A percentile compares a stretch with the other conserved stretches of the same genome.
Conservation (phyloP, 2,329 filamentous ascomycete species). For the Pseudogymnoascus sp. region DNA sequence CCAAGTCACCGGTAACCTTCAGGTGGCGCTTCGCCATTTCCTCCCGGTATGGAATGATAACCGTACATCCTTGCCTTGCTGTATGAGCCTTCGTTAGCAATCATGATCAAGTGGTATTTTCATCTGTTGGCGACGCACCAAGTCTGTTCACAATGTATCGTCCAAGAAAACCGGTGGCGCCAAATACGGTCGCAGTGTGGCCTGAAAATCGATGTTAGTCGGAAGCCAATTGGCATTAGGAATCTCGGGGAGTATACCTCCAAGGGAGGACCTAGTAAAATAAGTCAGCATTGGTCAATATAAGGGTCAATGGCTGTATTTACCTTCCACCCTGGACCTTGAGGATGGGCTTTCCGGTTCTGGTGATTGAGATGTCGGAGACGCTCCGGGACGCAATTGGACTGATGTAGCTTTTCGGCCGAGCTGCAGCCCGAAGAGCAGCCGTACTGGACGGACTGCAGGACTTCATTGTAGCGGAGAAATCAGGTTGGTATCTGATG, state of each 20-base stretch:
- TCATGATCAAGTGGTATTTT: not conserved
- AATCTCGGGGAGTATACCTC: slow-evolving; percentile 52
- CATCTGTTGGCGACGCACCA: slow-evolving; percentile 43
- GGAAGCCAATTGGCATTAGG: slow-evolving; percentile 19
- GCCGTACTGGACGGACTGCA: slow-evolving; percentile 42
- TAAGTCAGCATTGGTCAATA: not conserved
- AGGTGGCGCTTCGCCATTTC: slow-evolving; percentile 97
- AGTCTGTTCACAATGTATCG: slow-evolving; percentile 96
- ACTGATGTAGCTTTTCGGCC: slow-evolving; percentile 41
- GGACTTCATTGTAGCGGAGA: slow-evolving; percentile 30
- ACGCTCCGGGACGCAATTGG: slow-evolving; percentile 44
- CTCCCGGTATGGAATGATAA: slow-evolving; percentile 88
- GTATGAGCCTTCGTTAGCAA: slow-evolving; percentile 25
- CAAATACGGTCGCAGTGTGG: slow-evolving; percentile 95
- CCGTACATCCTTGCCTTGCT: slow-evolving; percentile 91
- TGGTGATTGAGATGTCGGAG: slow-evolving; percentile 85
- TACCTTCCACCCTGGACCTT: slow-evolving; percentile 84
- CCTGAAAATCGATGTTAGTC: slow-evolving; percentile 44
- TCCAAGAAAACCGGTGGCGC: slow-evolving; percentile 90
- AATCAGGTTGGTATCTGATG: slow-evolving; percentile 2
- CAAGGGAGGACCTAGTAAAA: slow-evolving; percentile 63
- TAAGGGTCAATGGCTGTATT: slow-evolving; percentile 29
- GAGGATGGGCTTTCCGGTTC: slow-evolving; percentile 93
- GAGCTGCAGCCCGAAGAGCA: slow-evolving; percentile 49
- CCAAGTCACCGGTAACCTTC: slow-evolving; percentile 92